Evolutionary conservation across 2,329 filamentous ascomycete species (phyloP).

Genomic region (Aspergillus aculeatinus): DNA sequence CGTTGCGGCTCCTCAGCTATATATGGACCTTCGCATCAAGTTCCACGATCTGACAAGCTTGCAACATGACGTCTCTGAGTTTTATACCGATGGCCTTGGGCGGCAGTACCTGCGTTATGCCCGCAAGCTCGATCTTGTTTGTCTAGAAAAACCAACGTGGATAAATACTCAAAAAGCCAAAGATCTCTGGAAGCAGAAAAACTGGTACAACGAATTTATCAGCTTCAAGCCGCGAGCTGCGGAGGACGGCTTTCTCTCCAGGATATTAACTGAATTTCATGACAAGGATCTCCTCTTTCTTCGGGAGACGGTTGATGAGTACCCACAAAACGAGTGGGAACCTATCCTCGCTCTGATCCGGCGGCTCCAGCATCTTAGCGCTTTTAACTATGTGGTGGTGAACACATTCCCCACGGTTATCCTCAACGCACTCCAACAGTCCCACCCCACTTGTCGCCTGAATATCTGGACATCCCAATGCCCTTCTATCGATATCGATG

Average conservation of each 20-base stretch:
- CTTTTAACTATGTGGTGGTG: not conserved
- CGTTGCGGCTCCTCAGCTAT: not conserved
- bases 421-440: not conserved
- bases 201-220: not conserved
- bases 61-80: not conserved
- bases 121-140: not conserved
- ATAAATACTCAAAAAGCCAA: not conserved
- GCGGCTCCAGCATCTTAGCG: not conserved
- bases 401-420: slow-evolving; percentile 4
- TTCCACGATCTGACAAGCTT: not conserved
- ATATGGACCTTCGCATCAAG: not conserved
- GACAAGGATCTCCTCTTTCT: too few species aligned
- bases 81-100: not conserved
- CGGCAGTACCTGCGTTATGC: slow-evolving; percentile 1
- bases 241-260: not conserved
- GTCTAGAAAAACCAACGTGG: not conserved
- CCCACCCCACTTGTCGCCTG: slow-evolving; percentile 6
- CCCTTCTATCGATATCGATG: not conserved
- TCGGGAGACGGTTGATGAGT: not conserved
- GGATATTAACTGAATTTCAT: not conserved
- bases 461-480: slow-evolving; percentile 7
- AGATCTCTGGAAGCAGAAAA: not conserved
- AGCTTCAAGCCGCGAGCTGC: not conserved
- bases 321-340: not conserved
- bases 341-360: slow-evolving; percentile 1